These are phyloP conservation scores for Exserohilum turcica DNA, from an alignment of 2,329 filamentous ascomycete genomes.

Conservation along the genomic window DNA sequence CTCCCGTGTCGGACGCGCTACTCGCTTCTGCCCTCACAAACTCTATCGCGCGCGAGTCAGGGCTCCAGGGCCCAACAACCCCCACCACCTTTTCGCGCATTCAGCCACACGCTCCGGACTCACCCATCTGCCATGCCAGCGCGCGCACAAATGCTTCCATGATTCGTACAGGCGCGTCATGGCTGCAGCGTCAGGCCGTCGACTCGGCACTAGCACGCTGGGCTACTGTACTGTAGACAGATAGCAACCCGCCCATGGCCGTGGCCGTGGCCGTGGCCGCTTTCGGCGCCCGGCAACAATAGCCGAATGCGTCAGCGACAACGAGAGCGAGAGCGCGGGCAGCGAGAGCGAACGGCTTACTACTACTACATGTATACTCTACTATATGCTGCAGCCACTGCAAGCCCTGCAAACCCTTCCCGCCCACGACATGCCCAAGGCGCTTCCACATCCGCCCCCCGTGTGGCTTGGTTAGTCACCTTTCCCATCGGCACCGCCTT, in stretches of 20 bases:
- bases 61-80: conserved; percentile 2
- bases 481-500: conserved; percentile 22
- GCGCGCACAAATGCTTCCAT: conserved; percentile 16
- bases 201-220: conserved; percentile 20
- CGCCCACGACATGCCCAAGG: not conserved
- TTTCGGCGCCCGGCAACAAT: conserved; percentile 32
- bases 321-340: no score
- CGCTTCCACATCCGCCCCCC: not conserved
- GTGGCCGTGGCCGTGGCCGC: no score
- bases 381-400: conserved; percentile 26
- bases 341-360: conserved; percentile 24
- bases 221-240: no score
- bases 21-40: not conserved
- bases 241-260: conserved; percentile 23
- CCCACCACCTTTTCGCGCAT: conserved; percentile 19
- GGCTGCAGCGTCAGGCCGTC: conserved; percentile 24
- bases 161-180: conserved; percentile 13
- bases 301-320: conserved; percentile 19
- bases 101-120: conserved; percentile 16
- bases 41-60: not conserved
- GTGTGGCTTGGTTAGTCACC: not conserved
- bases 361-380: conserved; percentile 21
- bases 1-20: not conserved
- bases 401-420: conserved; percentile 26
- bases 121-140: conserved; percentile 15